Conservation (phyloP, 768 basidiomycete species). For the Lactifluus rugatus region DNA sequence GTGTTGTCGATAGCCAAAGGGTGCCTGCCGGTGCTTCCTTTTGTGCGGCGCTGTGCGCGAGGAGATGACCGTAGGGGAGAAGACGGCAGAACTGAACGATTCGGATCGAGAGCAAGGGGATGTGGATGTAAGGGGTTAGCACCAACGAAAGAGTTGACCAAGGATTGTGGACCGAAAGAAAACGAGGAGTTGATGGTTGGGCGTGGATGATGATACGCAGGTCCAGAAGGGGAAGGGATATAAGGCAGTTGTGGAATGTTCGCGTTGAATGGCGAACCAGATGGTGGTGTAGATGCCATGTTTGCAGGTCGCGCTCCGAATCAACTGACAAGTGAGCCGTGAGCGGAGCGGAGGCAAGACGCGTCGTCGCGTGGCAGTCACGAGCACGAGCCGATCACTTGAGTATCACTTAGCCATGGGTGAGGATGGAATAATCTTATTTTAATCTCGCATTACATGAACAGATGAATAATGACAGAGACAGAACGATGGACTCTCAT, state of each 20-base stretch:
- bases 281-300: conserved; percentile 24
- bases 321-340: no score
- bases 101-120: conserved; percentile 64
- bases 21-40: conserved; percentile 43
- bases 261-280: conserved; percentile 14
- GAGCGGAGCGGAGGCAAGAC: no score
- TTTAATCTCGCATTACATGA: no score
- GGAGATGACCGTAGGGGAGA: conserved; percentile 67
- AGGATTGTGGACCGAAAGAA: conserved; percentile 71
- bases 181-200: conserved; percentile 72
- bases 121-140: conserved; percentile 49
- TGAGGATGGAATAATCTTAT: no score
- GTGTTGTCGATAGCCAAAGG: conserved; percentile 71
- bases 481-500: no score
- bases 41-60: conserved; percentile 43
- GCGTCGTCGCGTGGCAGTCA: background rate
- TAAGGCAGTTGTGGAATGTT: conserved; percentile 20
- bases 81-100: conserved; percentile 63
- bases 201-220: conserved; percentile 39
- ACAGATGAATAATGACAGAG: no score
- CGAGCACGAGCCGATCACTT: background rate
- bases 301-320: background rate
- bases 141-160: conserved; percentile 62
- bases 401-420: no score
- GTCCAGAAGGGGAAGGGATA: conserved; percentile 25